Evolutionary conservation across 805 yeast genomes (phyloP), one percentile per base, ranked within the genome.

Genomic region (Wickerhamiella spandovensis): DNA sequence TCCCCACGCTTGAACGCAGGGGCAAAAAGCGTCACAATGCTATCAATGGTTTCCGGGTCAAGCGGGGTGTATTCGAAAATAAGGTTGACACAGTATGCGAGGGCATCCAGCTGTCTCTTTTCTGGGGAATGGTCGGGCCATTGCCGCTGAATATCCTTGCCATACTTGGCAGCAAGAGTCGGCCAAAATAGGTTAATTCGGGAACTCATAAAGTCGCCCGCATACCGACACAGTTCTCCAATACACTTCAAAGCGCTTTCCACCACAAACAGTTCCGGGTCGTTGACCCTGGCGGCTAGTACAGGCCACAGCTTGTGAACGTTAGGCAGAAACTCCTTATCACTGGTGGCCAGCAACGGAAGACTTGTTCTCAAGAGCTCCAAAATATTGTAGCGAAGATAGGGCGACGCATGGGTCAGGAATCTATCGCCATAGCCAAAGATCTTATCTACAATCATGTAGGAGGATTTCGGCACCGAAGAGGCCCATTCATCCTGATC

Each of bases 351-450:
- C 21, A 84, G 62, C 23, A 81, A 59, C 0, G 83, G 82, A 2
- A 78, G 52, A 0, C 72, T 64, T 17, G 67, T 62, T 5, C 63
- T 57, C 18, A 75, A 61, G 1, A 84, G 71, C 30, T 65, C 68
- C 49, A 89, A 62, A 5, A 87, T 72, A 52, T 78, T 81, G 2
- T 74, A 61, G 43, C 77, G 73, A 28, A 90, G 63, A 2, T 72
- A 65, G 2, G 72, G 63, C 0, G 94, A 81, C 1, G 77, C 75
- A 57, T 84, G 92, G 1, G 85, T 78, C 37, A 86, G 65, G 25
- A 77, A 70, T 51, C 85, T 68, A 49, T 84, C 83, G 6, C 90
- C 82, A 61, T 87, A 85, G 5, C 71, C 74, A 48, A 79, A 70
- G 3, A 90, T 78, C 49, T 77, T 76, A 43, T 79, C 76, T 1